A percentile compares a stretch with the other conserved stretches of the same genome.
Conservation (phyloP, 192 early-diverging fungal genomes). For the Rhizoclosmatium globosum region DNA sequence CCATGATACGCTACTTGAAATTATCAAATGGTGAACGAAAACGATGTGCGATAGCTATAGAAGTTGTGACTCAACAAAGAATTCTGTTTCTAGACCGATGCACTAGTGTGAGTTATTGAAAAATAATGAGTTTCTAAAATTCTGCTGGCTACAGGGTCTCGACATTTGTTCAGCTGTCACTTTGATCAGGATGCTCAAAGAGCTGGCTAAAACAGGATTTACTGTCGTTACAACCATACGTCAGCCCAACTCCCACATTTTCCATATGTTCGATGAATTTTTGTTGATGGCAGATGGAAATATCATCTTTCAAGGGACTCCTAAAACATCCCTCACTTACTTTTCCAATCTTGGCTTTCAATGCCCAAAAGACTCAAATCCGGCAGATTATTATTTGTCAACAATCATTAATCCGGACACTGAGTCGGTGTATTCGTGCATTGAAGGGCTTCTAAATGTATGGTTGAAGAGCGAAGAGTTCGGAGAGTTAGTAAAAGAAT, state of each 20-base stretch:
- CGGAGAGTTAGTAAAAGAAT: conserved; percentile 7
- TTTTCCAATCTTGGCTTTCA: conserved; percentile 53
- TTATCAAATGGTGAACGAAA: conserved; percentile 75
- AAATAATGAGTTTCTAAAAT: not conserved
- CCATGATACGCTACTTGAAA: conserved; percentile 66
- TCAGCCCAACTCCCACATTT: conserved; percentile 67
- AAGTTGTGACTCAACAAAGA: conserved; percentile 68
- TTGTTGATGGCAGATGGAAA: conserved; percentile 70
- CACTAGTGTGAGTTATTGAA: conserved; percentile 47
- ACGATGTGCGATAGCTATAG: conserved; percentile 74
- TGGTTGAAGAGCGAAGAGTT: conserved; percentile 50
- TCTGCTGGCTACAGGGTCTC: conserved; percentile 49
- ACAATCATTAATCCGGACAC: conserved; percentile 54
- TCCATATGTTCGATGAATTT: conserved; percentile 71
- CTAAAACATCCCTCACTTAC: conserved; percentile 51
- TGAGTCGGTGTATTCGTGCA: conserved; percentile 3
- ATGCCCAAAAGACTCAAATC: conserved; percentile 60
- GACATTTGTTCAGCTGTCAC: conserved; percentile 60
- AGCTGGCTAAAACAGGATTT: conserved; percentile 51
- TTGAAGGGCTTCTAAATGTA: conserved; percentile 31
- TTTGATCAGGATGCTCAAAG: conserved; percentile 54
- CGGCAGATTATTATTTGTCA: conserved; percentile 65
- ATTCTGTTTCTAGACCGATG: conserved; percentile 76
- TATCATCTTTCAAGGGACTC: conserved; percentile 72
- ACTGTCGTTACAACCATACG: conserved; percentile 46